A percentile compares a stretch with the other conserved stretches of the same genome.
Conservation (phyloP, 2,329 filamentous ascomycete species). For the Mollisia scopiformis region DNA sequence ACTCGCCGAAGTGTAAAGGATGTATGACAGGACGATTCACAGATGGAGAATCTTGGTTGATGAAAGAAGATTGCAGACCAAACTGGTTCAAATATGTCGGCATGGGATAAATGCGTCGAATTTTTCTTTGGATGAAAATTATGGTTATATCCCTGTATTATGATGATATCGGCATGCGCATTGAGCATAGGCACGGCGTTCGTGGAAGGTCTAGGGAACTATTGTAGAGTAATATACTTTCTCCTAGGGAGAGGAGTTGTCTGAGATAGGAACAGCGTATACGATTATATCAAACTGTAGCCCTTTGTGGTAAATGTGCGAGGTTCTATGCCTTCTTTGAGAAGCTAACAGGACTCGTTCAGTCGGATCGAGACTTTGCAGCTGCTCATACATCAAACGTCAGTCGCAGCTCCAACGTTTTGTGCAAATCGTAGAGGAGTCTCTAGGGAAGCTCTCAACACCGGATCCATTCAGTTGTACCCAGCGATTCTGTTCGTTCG, state of each 20-base stretch:
- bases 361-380: no score
- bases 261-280: neutral
- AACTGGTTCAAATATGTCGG: slow-evolving; percentile 98
- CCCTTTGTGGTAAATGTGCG: neutral
- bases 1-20: slow-evolving; percentile 88
- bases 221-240: slow-evolving; percentile 7
- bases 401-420: no score
- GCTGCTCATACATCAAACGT: no score
- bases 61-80: slow-evolving; percentile 90
- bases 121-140: neutral
- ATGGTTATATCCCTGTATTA: slow-evolving; percentile 10
- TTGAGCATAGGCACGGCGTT: slow-evolving; percentile 26
- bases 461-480: no score
- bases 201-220: slow-evolving; percentile 3
- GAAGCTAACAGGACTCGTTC: no score
- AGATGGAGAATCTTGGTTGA: slow-evolving; percentile 82
- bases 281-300: neutral
- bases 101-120: slow-evolving; percentile 59
- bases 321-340: no score
- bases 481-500: no score
- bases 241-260: neutral
- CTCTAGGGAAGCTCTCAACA: no score
- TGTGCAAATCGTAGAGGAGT: no score
- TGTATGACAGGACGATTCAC: slow-evolving; percentile 88
- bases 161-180: neutral